phyloP scores from a whole-genome alignment of 257 asterid species.

The Forsythia viridissima region DNA sequence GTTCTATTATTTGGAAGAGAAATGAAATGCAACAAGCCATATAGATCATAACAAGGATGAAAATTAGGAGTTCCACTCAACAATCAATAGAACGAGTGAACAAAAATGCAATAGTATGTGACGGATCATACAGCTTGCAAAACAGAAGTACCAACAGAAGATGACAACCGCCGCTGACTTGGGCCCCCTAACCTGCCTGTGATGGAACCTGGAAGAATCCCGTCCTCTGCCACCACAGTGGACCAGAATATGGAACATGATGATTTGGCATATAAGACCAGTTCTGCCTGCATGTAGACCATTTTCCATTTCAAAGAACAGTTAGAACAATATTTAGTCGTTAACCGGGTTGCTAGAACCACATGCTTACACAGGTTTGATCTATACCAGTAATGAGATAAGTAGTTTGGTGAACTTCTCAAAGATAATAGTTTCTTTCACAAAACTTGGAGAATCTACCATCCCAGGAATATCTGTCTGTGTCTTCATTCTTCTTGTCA shows the following conservation, averaged over 20 bases:
- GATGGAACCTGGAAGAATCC: conserved; percentile 65
- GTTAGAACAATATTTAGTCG: conserved; percentile 1
- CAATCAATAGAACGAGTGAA: conserved; percentile 15
- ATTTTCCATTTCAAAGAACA: conserved; percentile 14
- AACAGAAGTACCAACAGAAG: conserved; percentile 62
- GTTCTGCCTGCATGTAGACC: conserved; percentile 51
- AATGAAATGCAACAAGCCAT: conserved; percentile 8
- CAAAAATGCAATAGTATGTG: conserved; percentile 18
- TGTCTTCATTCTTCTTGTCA: conserved; percentile 36
- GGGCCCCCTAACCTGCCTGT: conserved; percentile 93
- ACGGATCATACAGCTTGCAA: conserved; percentile 72
- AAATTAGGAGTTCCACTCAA: conserved; percentile 2
- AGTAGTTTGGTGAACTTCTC: conserved; percentile 49
- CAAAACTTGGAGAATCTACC: conserved; percentile 32
- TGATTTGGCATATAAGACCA: conserved; percentile 58
- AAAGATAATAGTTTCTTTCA: conserved; percentile 39
- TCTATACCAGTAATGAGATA: conserved; percentile 60
- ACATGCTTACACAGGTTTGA: conserved; percentile 11
- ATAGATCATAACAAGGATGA: conserved; percentile 14
- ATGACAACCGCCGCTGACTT: conserved; percentile 80
- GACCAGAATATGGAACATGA: conserved; percentile 70
- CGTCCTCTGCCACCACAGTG: conserved; percentile 40
- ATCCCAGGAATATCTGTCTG: conserved; percentile 32
- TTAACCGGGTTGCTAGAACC: not conserved
- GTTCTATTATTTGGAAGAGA: not conserved